Evolutionary conservation across 1,139 yeast species (phyloP).

Genomic region (Petasospora fabianii): DNA sequence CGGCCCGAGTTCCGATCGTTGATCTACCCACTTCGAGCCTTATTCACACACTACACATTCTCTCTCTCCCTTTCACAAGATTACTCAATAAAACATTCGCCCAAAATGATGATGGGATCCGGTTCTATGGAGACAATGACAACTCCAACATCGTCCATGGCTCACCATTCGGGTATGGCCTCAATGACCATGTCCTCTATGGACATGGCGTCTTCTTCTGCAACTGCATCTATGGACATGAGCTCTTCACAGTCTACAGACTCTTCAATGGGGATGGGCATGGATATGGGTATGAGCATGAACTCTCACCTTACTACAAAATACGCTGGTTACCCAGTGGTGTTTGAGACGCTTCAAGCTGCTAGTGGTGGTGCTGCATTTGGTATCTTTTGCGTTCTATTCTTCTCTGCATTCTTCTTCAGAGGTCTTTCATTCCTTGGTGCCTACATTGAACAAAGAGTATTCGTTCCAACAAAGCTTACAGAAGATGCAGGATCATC

Average conservation of each 20-base stretch:
- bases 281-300: constrained; percentile 40
- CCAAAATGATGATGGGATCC: constrained; percentile 25
- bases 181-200: no score
- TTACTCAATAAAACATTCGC: neutral
- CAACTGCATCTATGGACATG: constrained; percentile 5
- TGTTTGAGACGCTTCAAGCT: constrained; percentile 54
- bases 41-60: neutral
- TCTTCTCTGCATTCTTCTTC: constrained; percentile 53
- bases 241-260: no score
- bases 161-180: no score
- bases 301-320: constrained; percentile 51
- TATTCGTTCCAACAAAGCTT: constrained; percentile 39
- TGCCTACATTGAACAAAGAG: constrained; percentile 61
- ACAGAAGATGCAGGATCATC: constrained; percentile 10
- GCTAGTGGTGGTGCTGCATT: constrained; percentile 56
- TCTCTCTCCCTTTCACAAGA: no score
- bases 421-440: constrained; percentile 57
- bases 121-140: constrained; percentile 22
- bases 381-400: constrained; percentile 63
- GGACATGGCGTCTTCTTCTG: constrained; percentile 3
- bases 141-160: constrained; percentile 13
- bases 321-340: constrained; percentile 54
- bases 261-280: constrained; percentile 3
- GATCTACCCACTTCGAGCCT: neutral
- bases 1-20: neutral